These are phyloP conservation scores for Kuraishia capsulata DNA, from an alignment of 805 yeast genomes.

Conservation along the genomic window DNA sequence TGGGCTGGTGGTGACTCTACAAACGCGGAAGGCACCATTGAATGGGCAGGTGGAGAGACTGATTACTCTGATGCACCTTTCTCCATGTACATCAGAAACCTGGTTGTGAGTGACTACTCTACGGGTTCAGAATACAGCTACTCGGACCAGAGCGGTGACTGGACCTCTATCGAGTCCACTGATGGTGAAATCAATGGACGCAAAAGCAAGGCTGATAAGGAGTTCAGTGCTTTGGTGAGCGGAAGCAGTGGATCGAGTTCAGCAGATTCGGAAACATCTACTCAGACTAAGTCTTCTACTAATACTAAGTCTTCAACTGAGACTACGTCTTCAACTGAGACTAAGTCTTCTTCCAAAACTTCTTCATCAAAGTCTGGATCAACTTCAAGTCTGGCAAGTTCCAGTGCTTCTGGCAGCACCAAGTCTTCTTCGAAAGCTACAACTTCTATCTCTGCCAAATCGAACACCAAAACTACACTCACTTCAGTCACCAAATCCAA, in stretches of 20 bases:
- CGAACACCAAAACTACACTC: neutral
- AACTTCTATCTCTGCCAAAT: neutral
- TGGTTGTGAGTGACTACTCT: slow-evolving; percentile 63
- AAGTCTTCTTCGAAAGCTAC: neutral
- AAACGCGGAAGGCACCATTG: slow-evolving; percentile 59
- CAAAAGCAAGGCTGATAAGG: slow-evolving; percentile 30
- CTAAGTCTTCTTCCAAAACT: neutral
- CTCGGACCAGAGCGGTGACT: slow-evolving; percentile 44
- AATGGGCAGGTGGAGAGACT: slow-evolving; percentile 77
- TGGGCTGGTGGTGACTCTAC: slow-evolving; percentile 81
- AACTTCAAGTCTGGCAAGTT: too few species aligned
- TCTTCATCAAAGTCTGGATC: neutral
- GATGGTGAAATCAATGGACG: slow-evolving; percentile 60
- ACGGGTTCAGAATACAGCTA: slow-evolving; percentile 52
- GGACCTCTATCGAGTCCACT: slow-evolving; percentile 48
- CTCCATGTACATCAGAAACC: slow-evolving; percentile 49
- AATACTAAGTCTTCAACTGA: neutral
- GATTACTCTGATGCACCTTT: slow-evolving; percentile 62
- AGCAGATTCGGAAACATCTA: neutral
- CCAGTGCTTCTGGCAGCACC: neutral
- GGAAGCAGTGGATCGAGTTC: slow-evolving; percentile 13
- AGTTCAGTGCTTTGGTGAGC: slow-evolving; percentile 27
- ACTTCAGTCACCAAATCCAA: neutral
- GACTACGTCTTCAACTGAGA: neutral
- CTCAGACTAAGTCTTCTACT: neutral